Evolutionary conservation across 108 stramenopile species (phyloP), one percentile per base, ranked within the genome.

Genomic region (Ochromonas danica): DNA sequence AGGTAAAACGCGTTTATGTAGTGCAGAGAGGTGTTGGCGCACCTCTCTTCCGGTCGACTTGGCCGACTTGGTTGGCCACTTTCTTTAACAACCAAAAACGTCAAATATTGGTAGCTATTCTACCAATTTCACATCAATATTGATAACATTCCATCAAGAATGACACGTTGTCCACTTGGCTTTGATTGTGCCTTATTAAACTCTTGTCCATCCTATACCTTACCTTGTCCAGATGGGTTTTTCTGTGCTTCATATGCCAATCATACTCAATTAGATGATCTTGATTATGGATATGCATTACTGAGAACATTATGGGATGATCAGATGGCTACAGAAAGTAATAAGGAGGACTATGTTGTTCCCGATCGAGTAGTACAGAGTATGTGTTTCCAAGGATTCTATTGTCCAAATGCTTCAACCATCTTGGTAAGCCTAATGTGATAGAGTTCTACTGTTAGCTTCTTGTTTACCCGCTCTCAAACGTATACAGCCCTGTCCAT

Each of bases 101-200:
- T n/a, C n/a, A n/a, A n/a, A n/a, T n/a, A n/a, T n/a, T n/a, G n/a
- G n/a, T n/a, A n/a, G n/a, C n/a, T n/a, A n/a, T n/a, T n/a, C n/a
- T n/a, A n/a, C n/a, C n/a, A n/a, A n/a, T n/a, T n/a, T n/a, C n/a
- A n/a, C n/a, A n/a, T n/a, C n/a, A n/a, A n/a, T n/a, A n/a, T n/a
- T n/a, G n/a, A n/a, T n/a, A n/a, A n/a, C n/a, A n/a, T n/a, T n/a
- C n/a, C n/a, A n/a, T n/a, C n/a, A n/a, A n/a, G n/a, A n/a, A n/a
- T n/a, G n/a, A n/a, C n/a, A n/a, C n/a, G n/a, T 51, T 67, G 63
- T 67, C 63, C 63, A 67, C 10, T 25, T 14, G 63, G 63, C 31
- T 67, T 67, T 28, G 63, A 67, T 36, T 67, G 63, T 33, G 6
- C 63, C 17, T 67, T 31, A 14, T 6, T 36, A 67, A 67, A 67